phyloP scores from a whole-genome alignment of 106 monocot species.

The Ottelia alismoides region DNA sequence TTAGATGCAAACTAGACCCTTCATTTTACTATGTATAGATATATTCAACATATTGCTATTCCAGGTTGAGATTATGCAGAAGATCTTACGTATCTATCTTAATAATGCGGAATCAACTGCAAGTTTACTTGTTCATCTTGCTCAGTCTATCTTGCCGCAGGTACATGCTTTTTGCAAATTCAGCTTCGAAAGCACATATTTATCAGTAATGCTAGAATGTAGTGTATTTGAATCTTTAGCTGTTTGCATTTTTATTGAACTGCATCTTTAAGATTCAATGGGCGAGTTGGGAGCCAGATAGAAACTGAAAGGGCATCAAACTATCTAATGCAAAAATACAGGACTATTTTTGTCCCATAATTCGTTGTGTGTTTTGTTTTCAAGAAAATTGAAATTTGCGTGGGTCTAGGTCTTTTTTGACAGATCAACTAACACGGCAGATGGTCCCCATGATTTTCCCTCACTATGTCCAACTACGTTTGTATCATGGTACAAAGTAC shows the following conservation, averaged over 20 bases:
- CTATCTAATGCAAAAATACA: too few species aligned
- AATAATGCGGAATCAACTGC: constrained; percentile 53
- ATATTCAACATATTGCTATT: neutral
- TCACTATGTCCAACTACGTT: constrained; percentile 54
- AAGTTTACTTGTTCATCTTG: constrained; percentile 55
- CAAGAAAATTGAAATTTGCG: neutral
- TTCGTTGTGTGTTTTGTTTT: neutral
- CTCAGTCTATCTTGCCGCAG: constrained; percentile 65
- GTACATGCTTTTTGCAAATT: constrained; percentile 16
- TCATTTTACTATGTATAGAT: neutral
- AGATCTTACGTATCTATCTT: constrained; percentile 64
- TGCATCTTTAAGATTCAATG: too few species aligned
- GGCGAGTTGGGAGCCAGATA: too few species aligned
- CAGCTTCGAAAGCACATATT: too few species aligned
- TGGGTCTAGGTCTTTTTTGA: constrained; percentile 37
- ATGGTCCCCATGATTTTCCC: constrained; percentile 31
- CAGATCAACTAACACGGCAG: constrained; percentile 33
- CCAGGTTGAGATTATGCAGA: constrained; percentile 66
- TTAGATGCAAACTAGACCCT: neutral
- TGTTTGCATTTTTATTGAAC: too few species aligned
- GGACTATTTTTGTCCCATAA: too few species aligned
- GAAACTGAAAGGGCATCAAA: too few species aligned
- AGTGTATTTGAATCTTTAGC: too few species aligned
- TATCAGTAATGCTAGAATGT: too few species aligned
- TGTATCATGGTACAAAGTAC: constrained; percentile 58